Evolutionary conservation across 2,329 filamentous ascomycete genomes (phyloP).

Genomic region (Epicoccum sorghinum): DNA sequence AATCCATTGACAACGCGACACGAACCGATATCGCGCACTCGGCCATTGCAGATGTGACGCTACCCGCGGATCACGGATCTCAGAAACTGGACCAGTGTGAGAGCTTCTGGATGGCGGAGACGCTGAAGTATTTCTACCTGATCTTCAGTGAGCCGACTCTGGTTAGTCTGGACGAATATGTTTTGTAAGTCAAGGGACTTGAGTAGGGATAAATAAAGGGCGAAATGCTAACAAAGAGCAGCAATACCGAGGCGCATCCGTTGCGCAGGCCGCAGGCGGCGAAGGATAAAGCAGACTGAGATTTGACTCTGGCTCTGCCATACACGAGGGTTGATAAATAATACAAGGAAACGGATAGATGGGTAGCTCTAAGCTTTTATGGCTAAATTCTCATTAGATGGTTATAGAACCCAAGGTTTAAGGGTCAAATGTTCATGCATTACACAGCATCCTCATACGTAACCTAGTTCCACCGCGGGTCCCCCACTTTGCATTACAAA

Average conservation of each 20-base stretch:
- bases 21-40: conserved; percentile 70
- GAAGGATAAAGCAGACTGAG: background rate
- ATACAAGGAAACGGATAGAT: too few species aligned
- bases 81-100: conserved; percentile 53
- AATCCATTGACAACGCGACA: conserved; percentile 70
- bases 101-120: conserved; percentile 90
- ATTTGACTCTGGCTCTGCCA: too few species aligned
- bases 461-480: too few species aligned
- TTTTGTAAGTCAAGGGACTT: conserved; percentile 52
- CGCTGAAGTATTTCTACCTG: conserved; percentile 89
- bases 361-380: too few species aligned
- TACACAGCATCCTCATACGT: too few species aligned
- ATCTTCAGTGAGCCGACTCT: conserved; percentile 73
- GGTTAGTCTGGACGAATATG: conserved; percentile 71
- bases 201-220: too few species aligned
- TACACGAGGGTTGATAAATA: too few species aligned
- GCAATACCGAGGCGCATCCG: conserved; percentile 62
- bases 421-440: too few species aligned
- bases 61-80: conserved; percentile 33
- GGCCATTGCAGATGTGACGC: conserved; percentile 69
- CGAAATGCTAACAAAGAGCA: conserved; percentile 11
- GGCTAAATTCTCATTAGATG: too few species aligned
- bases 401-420: too few species aligned
- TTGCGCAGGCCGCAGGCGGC: conserved; percentile 47
- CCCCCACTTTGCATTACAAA: too few species aligned